A percentile compares a stretch with the other conserved stretches of the same genome.
Conservation (phyloP, 257 asterid genomes). For the Gentiana straminea region DNA sequence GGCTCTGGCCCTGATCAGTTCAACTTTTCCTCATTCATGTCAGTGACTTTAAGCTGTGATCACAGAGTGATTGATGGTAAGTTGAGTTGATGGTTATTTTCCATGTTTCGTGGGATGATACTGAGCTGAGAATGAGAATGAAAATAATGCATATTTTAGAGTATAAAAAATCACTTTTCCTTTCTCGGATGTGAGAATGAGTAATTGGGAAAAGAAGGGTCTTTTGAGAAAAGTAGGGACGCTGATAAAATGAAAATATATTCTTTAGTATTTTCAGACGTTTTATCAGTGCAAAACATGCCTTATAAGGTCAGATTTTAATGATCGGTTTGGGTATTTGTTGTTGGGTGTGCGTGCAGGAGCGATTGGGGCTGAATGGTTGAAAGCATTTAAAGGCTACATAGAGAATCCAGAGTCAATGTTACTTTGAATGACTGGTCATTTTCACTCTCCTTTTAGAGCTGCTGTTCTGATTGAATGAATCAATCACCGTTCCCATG, state of each 20-base stretch:
- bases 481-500: no score
- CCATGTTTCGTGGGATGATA: background rate
- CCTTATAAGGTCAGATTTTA: background rate
- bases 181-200: no score
- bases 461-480: no score
- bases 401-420: conserved; percentile 89
- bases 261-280: no score
- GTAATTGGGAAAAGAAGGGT: no score
- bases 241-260: no score
- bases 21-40: conserved; percentile 48
- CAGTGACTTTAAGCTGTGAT: conserved; percentile 91
- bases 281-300: no score
- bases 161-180: no score
- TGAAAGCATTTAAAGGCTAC: conserved; percentile 93
- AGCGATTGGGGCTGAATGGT: conserved; percentile 98
- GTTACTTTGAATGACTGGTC: conserved; percentile 43
- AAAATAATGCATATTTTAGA: no score
- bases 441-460: conserved; percentile 1
- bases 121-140: no score
- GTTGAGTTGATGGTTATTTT: conserved; percentile 3
- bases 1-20: conserved; percentile 64
- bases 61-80: conserved; percentile 96
- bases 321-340: background rate
- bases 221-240: no score
- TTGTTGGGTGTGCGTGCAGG: conserved; percentile 28